Evolutionary conservation across 139 green algal genomes (phyloP).

Genomic region (Diplosphaera chodatii): DNA sequence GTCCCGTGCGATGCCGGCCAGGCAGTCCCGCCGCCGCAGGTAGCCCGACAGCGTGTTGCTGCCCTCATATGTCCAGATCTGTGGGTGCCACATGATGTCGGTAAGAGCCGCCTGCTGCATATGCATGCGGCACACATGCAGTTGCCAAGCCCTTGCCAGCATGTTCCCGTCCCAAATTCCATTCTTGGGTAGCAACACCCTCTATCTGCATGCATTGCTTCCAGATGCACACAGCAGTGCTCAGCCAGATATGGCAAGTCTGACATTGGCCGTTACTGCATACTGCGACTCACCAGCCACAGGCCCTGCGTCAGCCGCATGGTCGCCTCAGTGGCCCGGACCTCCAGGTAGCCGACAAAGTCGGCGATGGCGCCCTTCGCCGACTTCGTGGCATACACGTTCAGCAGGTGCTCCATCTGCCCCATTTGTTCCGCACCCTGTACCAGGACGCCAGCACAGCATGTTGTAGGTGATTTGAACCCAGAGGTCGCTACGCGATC

Average conservation of each 20-base stretch:
- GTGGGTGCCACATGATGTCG: slow-evolving; percentile 1
- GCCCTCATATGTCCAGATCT: slow-evolving; percentile 79
- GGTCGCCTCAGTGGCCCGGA: slow-evolving; percentile 37
- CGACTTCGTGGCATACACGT: slow-evolving; percentile 62
- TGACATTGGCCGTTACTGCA: no score
- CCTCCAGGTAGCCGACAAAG: slow-evolving; percentile 71
- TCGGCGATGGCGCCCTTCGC: slow-evolving; percentile 52
- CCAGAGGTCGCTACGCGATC: no score
- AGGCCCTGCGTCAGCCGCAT: slow-evolving; percentile 52
- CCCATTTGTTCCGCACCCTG: slow-evolving; percentile 65
- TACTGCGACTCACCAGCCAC: slow-evolving; percentile 59
- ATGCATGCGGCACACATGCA: no score
- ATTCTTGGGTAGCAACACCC: no score
- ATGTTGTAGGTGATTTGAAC: neutral
- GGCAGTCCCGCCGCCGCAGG: slow-evolving; percentile 65
- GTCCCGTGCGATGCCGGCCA: slow-evolving; percentile 54
- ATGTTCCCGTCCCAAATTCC: no score
- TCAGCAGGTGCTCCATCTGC: slow-evolving; percentile 79
- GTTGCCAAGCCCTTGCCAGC: no score
- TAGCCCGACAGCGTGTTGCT: slow-evolving; percentile 60
- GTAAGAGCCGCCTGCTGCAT: no score
- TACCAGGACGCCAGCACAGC: neutral
- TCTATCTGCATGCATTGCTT: no score
- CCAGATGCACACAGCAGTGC: no score
- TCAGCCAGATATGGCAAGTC: no score